phyloP scores from a whole-genome alignment of 75 land plant species.

The Selaginella moellendorffii region DNA sequence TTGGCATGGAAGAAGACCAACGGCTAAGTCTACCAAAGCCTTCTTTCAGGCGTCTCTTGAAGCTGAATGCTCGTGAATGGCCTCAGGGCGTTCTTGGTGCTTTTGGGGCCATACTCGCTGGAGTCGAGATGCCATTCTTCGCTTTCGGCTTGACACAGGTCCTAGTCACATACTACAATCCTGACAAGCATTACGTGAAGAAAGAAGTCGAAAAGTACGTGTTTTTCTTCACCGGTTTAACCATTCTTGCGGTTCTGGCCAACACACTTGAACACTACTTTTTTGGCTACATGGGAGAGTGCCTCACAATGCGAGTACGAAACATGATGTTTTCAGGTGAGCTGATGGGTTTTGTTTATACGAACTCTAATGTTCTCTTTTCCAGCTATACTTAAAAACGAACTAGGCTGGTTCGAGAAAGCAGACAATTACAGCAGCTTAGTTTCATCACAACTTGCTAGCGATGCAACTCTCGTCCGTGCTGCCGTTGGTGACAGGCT shows the following conservation, averaged over 20 bases:
- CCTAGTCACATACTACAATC: slow-evolving; percentile 13
- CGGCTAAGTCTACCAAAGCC: neutral
- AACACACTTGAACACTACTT: slow-evolving; percentile 1
- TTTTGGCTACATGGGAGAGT: slow-evolving; percentile 10
- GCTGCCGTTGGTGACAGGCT: neutral
- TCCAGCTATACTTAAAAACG: slow-evolving; percentile 2
- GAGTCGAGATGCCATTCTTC: neutral
- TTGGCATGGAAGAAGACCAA: neutral
- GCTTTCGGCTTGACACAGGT: slow-evolving; percentile 22
- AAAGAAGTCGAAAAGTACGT: slow-evolving; percentile 8
- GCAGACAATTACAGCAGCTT: slow-evolving; percentile 5
- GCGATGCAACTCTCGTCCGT: neutral
- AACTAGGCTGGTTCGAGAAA: slow-evolving; percentile 3
- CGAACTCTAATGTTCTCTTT: neutral
- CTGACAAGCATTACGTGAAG: slow-evolving; percentile 11
- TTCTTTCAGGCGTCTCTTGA: neutral
- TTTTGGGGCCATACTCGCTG: neutral
- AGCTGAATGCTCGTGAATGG: neutral
- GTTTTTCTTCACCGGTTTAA: neutral
- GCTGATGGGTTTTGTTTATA: neutral
- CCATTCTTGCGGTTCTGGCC: neutral
- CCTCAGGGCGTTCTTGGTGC: neutral
- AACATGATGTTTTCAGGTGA: slow-evolving; percentile 2
- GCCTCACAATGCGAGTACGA: slow-evolving; percentile 2
- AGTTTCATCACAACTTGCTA: neutral